A percentile compares a stretch with the other conserved stretches of the same genome.
phyloP scores from a whole-genome alignment of 2,329 filamentous ascomycete species.

The Blastomyces silverae region DNA sequence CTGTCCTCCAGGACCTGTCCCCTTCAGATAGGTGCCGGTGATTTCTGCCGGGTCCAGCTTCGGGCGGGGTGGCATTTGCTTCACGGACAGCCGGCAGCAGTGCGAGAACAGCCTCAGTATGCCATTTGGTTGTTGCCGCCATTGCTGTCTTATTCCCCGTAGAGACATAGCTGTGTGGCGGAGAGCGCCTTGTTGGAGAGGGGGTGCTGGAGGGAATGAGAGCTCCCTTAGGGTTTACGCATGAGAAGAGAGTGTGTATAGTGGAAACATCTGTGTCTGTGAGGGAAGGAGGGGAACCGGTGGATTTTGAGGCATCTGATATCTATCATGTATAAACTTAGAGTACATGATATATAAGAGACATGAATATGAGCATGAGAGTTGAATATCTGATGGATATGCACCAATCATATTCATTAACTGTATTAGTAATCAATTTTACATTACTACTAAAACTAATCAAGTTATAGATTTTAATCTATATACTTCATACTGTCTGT shows the following conservation, averaged over 20 bases:
- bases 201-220: not conserved
- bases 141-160: not conserved
- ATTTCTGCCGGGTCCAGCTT: slow-evolving; percentile 71
- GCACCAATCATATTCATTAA: no score
- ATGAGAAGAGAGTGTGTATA: not conserved
- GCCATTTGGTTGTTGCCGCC: not conserved
- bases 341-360: no score
- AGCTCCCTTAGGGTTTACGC: not conserved
- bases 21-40: slow-evolving; percentile 79
- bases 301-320: no score
- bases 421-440: no score
- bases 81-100: slow-evolving; percentile 33
- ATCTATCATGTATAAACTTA: no score
- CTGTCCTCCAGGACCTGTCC: slow-evolving; percentile 86
- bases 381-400: no score
- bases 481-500: no score
- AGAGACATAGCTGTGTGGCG: slow-evolving; percentile 5
- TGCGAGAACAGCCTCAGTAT: slow-evolving; percentile 24
- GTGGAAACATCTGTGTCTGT: not conserved
- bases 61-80: slow-evolving; percentile 68
- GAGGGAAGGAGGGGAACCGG: no score
- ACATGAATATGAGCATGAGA: no score
- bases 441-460: no score
- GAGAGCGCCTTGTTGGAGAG: not conserved
- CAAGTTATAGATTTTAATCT: no score